These are phyloP conservation scores for Aspergillus cristatus DNA, from an alignment of 495 filamentous ascomycete species.

Conservation along the genomic window DNA sequence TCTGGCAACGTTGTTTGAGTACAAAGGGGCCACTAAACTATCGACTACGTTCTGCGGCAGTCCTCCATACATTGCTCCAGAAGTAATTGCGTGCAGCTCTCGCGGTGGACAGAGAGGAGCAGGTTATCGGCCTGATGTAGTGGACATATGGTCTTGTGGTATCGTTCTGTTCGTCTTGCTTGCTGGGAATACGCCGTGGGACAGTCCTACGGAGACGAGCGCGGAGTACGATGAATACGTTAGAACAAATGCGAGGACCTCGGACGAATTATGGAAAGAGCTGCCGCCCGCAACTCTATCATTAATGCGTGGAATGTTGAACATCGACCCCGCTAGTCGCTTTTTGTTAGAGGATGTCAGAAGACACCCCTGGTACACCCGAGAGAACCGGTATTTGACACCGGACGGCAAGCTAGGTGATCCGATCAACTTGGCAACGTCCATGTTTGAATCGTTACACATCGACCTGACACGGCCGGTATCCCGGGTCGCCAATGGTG, in stretches of 20 bases:
- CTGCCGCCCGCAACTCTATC: constrained; percentile 70
- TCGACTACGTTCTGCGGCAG: constrained; percentile 89
- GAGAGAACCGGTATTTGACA: constrained; percentile 66
- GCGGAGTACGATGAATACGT: constrained; percentile 82
- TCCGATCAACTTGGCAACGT: constrained; percentile 72
- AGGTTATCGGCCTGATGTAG: constrained; percentile 74
- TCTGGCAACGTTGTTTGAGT: constrained; percentile 84
- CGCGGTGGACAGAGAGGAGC: constrained; percentile 40
- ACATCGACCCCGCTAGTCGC: constrained; percentile 60
- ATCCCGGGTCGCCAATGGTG: constrained; percentile 25
- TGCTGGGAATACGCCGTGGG: constrained; percentile 97
- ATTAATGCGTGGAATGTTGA: constrained; percentile 92
- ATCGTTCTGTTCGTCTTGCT: constrained; percentile 93
- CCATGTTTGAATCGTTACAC: constrained; percentile 85
- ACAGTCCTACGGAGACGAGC: constrained; percentile 71
- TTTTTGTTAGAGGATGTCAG: constrained; percentile 84
- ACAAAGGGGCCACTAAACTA: constrained; percentile 68
- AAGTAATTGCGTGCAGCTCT: constrained; percentile 56
- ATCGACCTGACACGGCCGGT: constrained; percentile 77
- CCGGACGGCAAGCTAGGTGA: constrained; percentile 68
- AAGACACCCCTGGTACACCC: constrained; percentile 91
- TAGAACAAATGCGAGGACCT: constrained; percentile 65
- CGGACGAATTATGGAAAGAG: constrained; percentile 78
- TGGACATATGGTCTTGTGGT: constrained; percentile 95
- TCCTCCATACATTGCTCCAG: constrained; percentile 93